phyloP scores from a whole-genome alignment of 139 green algal species.

The Astrephomene gubernaculifera region DNA sequence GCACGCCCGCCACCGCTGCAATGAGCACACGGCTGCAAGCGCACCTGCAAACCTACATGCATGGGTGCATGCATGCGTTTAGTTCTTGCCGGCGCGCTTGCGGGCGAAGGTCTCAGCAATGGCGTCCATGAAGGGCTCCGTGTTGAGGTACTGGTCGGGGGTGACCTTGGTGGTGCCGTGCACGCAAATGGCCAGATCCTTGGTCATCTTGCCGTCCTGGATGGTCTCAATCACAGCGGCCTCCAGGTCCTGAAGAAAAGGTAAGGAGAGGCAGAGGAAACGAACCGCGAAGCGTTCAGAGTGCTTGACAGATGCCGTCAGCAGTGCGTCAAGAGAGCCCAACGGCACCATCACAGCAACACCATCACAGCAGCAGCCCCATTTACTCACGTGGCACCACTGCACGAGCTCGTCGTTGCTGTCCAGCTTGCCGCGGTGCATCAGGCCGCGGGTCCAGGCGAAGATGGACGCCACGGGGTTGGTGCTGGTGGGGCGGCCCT shows the following conservation, averaged over 20 bases:
- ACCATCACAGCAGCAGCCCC: too few species aligned
- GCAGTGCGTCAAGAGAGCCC: too few species aligned
- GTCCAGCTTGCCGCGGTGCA: constrained; percentile 94
- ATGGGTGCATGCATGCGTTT: too few species aligned
- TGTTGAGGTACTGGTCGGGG: constrained; percentile 92
- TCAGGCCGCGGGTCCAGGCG: constrained; percentile 94
- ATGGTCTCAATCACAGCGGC: constrained; percentile 90
- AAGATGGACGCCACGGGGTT: constrained; percentile 98
- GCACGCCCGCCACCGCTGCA: too few species aligned
- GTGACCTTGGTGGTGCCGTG: constrained; percentile 83
- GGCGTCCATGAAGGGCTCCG: constrained; percentile 94
- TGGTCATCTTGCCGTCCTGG: constrained; percentile 90
- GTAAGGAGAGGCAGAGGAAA: background rate
- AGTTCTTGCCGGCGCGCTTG: constrained; percentile 33
- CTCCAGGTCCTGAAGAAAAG: constrained; percentile 82
- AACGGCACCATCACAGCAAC: too few species aligned
- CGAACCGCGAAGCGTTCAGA: too few species aligned
- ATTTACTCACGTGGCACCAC: constrained; percentile 68
- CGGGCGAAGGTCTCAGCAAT: constrained; percentile 69
- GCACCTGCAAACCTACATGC: too few species aligned
- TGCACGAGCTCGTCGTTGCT: constrained; percentile 82
- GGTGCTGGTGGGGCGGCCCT: constrained; percentile 93
- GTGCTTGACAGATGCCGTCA: too few species aligned
- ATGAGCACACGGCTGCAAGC: too few species aligned
- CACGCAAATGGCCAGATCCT: constrained; percentile 96